Evolutionary conservation across 169 alveolate species (phyloP).

Genomic region (Eimeria maxima): DNA sequence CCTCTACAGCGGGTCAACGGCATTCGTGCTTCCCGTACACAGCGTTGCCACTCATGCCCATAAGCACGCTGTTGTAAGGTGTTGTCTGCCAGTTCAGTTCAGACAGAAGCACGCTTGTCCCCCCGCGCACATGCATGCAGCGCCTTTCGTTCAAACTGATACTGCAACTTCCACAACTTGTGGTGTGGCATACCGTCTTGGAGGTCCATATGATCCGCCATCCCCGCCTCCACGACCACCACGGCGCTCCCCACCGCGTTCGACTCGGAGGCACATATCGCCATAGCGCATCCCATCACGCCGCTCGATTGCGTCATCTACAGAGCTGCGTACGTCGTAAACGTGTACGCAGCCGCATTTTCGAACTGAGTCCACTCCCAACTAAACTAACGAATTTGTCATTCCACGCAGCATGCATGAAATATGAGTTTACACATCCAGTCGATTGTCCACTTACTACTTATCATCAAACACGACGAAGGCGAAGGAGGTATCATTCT

Average conservation of each 20-base stretch:
- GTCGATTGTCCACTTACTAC: constrained; percentile 69
- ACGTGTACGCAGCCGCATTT: constrained; percentile 8
- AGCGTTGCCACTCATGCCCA: neutral
- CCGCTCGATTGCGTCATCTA: constrained; percentile 88
- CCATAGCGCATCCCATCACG: constrained; percentile 88
- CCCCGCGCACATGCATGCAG: neutral
- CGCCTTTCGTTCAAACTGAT: neutral
- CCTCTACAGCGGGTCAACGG: neutral
- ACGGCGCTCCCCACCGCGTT: constrained; percentile 66
- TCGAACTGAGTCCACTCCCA: neutral
- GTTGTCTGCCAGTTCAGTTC: neutral
- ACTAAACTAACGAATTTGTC: neutral
- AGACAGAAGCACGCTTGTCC: neutral
- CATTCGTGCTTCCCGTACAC: neutral
- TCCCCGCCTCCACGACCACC: constrained; percentile 63
- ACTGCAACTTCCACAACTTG: neutral
- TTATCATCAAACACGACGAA: constrained; percentile 87
- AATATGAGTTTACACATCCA: neutral
- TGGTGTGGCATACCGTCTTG: constrained; percentile 20
- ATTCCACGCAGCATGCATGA: neutral
- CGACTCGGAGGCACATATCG: constrained; percentile 76
- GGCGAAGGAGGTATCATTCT: constrained; percentile 87
- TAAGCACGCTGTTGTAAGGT: neutral
- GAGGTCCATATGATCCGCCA: constrained; percentile 65
- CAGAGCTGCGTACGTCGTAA: constrained; percentile 64